Percentiles rank a stretch among this genome's conserved stretches.
Conservation (phyloP, 2,329 filamentous ascomycete species). For the Chrysosporium keratinophilum region DNA sequence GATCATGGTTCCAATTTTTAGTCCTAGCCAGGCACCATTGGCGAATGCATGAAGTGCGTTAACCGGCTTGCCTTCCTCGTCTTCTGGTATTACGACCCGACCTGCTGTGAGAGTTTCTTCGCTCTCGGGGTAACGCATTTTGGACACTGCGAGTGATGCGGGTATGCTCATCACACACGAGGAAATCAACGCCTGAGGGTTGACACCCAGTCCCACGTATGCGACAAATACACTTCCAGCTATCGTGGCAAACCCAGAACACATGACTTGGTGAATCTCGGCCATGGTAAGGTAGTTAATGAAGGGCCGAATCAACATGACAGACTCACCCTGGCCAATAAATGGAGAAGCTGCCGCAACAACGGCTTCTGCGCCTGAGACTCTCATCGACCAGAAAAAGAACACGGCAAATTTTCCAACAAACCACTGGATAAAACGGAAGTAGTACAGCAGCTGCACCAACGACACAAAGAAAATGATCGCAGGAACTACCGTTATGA, state of each 20-base stretch:
- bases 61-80: conserved; percentile 55
- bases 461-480: conserved; percentile 94
- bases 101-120: conserved; percentile 79
- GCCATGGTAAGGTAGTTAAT: conserved; percentile 74
- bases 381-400: conserved; percentile 81
- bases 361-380: conserved; percentile 86
- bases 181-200: conserved; percentile 73
- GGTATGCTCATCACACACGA: conserved; percentile 95
- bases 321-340: conserved; percentile 87
- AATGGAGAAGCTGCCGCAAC: conserved; percentile 88
- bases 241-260: conserved; percentile 84
- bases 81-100: conserved; percentile 68
- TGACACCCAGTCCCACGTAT: conserved; percentile 75
- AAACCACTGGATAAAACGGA: conserved; percentile 78
- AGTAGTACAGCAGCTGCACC: conserved; percentile 77
- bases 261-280: conserved; percentile 88
- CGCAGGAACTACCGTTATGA: conserved; percentile 69
- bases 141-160: conserved; percentile 77
- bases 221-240: conserved; percentile 77
- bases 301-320: conserved; percentile 83
- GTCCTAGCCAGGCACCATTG: conserved; percentile 72
- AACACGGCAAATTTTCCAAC: conserved; percentile 76
- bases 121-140: conserved; percentile 78
- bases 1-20: conserved; percentile 82
- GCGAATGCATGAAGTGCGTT: conserved; percentile 79